Conservation (phyloP, 1,139 yeast genomes). For the Taiozyma onychis region DNA sequence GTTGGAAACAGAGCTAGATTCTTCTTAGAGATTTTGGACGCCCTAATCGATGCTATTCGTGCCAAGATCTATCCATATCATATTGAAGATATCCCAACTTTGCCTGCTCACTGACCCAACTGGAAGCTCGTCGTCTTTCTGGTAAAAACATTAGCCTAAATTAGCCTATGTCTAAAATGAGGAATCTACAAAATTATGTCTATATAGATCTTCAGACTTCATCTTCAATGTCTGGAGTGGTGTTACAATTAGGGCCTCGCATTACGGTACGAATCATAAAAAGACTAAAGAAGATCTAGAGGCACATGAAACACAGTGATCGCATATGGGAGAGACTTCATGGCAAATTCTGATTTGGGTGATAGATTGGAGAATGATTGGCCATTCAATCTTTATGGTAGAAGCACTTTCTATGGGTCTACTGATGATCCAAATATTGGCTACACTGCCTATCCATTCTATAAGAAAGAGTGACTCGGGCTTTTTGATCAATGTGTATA, state of each 20-base stretch:
- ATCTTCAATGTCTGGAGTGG: conserved; percentile 32
- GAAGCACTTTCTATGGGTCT: conserved; percentile 31
- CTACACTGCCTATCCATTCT: conserved; percentile 24
- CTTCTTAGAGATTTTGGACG: conserved; percentile 29
- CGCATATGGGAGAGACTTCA: conserved; percentile 42
- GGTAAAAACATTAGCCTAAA: conserved; percentile 42
- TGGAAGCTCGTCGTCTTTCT: conserved; percentile 31
- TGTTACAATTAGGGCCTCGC: conserved; percentile 41
- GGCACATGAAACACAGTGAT: conserved; percentile 35
- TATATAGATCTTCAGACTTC: conserved; percentile 28
- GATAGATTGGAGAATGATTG: conserved; percentile 38
- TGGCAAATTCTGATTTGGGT: conserved; percentile 50
- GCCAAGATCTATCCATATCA: conserved; percentile 25
- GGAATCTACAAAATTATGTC: conserved; percentile 1
- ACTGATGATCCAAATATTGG: conserved; percentile 17
- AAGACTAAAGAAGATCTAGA: conserved; percentile 16
- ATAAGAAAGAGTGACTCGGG: background rate
- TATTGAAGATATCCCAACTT: conserved; percentile 26
- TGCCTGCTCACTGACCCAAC: conserved; percentile 31
- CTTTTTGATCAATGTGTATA: background rate
- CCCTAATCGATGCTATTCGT: conserved; percentile 22
- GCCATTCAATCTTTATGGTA: conserved; percentile 34
- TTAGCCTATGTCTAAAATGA: conserved; percentile 40
- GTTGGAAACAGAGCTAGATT: conserved; percentile 32
- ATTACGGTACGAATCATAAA: conserved; percentile 28